Evolutionary conservation across 2,329 filamentous ascomycete genomes (phyloP).

Genomic region (Colletotrichum paranaense): DNA sequence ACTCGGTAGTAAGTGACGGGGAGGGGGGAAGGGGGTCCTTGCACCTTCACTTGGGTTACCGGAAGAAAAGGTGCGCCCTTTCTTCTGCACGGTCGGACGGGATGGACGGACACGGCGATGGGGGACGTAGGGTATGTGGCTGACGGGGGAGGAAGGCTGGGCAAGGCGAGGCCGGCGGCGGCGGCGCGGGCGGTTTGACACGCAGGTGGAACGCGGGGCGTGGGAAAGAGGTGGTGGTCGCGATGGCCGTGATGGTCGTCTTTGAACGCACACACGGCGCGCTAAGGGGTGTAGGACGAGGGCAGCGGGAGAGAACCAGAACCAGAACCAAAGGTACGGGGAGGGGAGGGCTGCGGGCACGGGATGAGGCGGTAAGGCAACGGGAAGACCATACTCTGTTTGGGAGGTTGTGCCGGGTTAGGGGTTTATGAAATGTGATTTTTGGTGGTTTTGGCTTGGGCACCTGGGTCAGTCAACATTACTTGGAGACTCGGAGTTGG

Average conservation of each 20-base stretch:
- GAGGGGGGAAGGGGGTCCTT: neutral
- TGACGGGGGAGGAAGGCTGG: neutral
- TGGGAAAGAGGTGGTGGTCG: neutral
- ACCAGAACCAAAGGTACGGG: conserved; percentile 5
- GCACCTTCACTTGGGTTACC: neutral
- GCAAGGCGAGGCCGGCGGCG: neutral
- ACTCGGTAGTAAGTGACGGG: too few species aligned
- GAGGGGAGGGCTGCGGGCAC: neutral
- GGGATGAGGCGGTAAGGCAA: neutral
- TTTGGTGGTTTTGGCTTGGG: too few species aligned
- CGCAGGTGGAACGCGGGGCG: neutral
- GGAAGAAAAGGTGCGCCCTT: neutral
- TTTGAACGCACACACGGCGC: neutral
- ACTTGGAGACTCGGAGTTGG: neutral
- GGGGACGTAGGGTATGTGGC: neutral
- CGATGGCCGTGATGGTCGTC: neutral
- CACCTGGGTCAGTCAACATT: neutral
- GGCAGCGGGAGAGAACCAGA: neutral
- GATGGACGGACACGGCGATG: neutral
- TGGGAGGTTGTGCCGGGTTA: neutral
- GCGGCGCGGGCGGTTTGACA: conserved; percentile 4
- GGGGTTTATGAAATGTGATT: neutral
- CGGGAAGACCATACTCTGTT: conserved; percentile 10
- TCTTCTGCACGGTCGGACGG: neutral
- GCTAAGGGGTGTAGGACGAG: neutral